Percentiles rank a stretch among this genome's conserved stretches.
phyloP scores from a whole-genome alignment of 495 filamentous ascomycete genomes.

The Penicillium simplicissimum region DNA sequence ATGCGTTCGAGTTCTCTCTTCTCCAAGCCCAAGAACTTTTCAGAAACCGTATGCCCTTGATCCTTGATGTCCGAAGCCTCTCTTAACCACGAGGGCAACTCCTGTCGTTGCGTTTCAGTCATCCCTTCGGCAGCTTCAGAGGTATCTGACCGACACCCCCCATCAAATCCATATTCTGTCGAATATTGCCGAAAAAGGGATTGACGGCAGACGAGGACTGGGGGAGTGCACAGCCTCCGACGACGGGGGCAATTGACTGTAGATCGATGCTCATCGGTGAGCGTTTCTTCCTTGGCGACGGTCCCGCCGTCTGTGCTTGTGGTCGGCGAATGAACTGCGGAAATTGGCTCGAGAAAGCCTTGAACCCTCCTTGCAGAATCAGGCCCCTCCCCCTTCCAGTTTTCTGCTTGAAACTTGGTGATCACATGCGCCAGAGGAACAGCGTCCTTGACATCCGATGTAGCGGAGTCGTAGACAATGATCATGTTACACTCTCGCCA shows the following conservation, averaged over 20 bases:
- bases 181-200: constrained; percentile 94
- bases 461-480: constrained; percentile 82
- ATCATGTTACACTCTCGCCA: constrained; percentile 77
- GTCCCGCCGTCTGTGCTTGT: constrained; percentile 17
- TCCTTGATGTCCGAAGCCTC: constrained; percentile 64
- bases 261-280: constrained; percentile 50
- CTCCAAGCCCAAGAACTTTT: constrained; percentile 83
- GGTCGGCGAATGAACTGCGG: constrained; percentile 44
- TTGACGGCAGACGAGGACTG: constrained; percentile 65
- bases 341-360: constrained; percentile 51
- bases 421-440: constrained; percentile 75
- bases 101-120: constrained; percentile 38
- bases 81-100: constrained; percentile 76
- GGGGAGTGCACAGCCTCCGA: constrained; percentile 85
- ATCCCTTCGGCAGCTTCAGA: constrained; percentile 66
- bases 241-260: constrained; percentile 68
- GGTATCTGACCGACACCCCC: constrained; percentile 91
- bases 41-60: constrained; percentile 75
- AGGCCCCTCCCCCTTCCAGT: constrained; percentile 72
- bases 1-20: constrained; percentile 84
- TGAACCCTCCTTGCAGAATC: constrained; percentile 65
- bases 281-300: constrained; percentile 40
- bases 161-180: constrained; percentile 94
- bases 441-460: constrained; percentile 76
- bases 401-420: constrained; percentile 87